Evolutionary conservation across 805 yeast genomes (phyloP).

Genomic region (Candida arabinofermentans): DNA sequence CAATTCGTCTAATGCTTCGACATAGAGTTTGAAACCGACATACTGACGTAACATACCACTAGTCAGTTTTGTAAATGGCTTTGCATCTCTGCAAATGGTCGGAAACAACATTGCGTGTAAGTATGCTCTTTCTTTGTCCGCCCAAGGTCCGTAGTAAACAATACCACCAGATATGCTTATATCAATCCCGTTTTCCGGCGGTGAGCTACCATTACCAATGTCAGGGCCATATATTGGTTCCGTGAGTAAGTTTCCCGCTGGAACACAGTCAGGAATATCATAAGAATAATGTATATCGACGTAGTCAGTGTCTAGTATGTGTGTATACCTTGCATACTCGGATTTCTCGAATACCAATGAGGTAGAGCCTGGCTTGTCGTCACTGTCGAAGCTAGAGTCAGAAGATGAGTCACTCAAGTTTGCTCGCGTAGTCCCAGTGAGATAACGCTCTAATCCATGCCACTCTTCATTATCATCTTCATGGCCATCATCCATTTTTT

Average conservation of each 20-base stretch:
- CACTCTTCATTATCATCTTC: conserved; percentile 40
- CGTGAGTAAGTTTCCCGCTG: conserved; percentile 30
- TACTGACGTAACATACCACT: conserved; percentile 55
- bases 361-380: conserved; percentile 5
- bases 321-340: conserved; percentile 82
- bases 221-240: conserved; percentile 44
- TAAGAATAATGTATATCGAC: conserved; percentile 57
- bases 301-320: conserved; percentile 56
- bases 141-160: conserved; percentile 92
- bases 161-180: conserved; percentile 57
- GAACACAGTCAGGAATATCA: conserved; percentile 69
- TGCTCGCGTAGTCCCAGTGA: conserved; percentile 22
- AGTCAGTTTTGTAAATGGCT: conserved; percentile 31
- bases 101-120: conserved; percentile 71
- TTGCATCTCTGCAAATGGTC: conserved; percentile 51
- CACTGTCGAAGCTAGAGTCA: conserved; percentile 1
- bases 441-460: conserved; percentile 75
- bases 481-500: too few relatives aligned
- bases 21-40: conserved; percentile 50
- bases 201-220: conserved; percentile 52
- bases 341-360: conserved; percentile 38
- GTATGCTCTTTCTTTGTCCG: conserved; percentile 74
- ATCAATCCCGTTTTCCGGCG: conserved; percentile 62
- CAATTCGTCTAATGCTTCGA: conserved; percentile 61
- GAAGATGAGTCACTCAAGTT: neutral